Base-by-base conservation (phyloP, 2,329 filamentous ascomycete genomes). In the Nemania diffusa region DNA sequence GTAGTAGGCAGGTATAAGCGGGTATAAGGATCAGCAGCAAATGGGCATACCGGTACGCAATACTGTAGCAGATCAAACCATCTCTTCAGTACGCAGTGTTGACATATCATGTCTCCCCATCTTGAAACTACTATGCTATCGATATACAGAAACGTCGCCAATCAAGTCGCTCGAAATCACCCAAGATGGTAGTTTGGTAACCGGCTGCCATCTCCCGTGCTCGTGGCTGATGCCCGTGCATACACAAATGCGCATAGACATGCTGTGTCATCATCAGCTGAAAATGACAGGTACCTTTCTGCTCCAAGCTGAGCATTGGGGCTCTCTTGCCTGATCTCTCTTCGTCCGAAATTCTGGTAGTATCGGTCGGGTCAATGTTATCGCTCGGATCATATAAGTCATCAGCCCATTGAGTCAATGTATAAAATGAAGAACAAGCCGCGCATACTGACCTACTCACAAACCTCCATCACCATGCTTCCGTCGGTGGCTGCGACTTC, bases 401-500 rank as follows among this genome's bases (percentile, higher is more conserved):
- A 44, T 6, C 40, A 15, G n/a, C n/a, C 40, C 40, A 44, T 17
- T 17, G 6, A 20, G 37, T 29, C 40, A 37, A n/a, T 20, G 29
- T 13, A 3, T 29, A 34, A 42, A 56, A 46, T 22, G 22, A 59
- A 26, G 34, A 40, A 20, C 29, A 34, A 51, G 32, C 42, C 32
- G 15, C 20, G 58, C 26, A 6, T 26, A 50, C 22, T 32, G 48
- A 15, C 20, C 3, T 24, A n/a, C 22, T 20, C 20, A 11, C 13
- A n/a, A 20, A 52, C 15, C 6, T 40, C 13, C 24, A 37, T 42
- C 44, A 15, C 29, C 44, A 32, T 50, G 26, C 22, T 53, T 42
- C 26, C 32, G 20, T 20, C 26, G 37, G 46, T 65, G 20, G 53
- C 44, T 62, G 61, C 68, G 68, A 65, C 53, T 32, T 69, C 64